Conservation (phyloP, 139 green algal genomes). For the Desmodesmus armatus region DNA sequence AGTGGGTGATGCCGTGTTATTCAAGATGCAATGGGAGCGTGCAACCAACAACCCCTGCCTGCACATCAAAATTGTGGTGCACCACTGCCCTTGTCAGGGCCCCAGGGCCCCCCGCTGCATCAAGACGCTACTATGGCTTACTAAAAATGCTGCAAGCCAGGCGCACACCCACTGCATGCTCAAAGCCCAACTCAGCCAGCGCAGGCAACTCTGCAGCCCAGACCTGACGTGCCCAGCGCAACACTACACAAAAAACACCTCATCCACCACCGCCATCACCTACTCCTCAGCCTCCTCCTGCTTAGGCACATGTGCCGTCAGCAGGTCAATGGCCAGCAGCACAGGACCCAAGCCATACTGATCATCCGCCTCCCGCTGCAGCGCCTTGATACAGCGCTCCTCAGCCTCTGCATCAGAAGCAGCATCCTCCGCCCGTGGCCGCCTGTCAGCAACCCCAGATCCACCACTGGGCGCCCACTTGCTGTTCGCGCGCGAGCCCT, state of each 20-base stretch:
- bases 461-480: background rate
- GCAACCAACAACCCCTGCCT: too few species aligned
- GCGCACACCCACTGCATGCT: too few species aligned
- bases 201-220: background rate
- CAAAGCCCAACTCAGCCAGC: background rate
- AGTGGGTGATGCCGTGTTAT: too few species aligned
- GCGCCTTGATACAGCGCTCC: background rate
- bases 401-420: background rate
- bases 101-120: too few species aligned
- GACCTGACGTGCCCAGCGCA: too few species aligned
- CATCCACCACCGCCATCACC: background rate
- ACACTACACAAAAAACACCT: background rate
- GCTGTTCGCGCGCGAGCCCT: background rate
- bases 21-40: too few species aligned
- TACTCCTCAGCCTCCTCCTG: background rate
- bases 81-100: too few species aligned
- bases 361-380: conserved; percentile 27
- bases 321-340: conserved; percentile 31
- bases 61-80: too few species aligned
- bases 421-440: background rate
- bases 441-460: background rate
- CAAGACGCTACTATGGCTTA: too few species aligned
- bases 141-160: too few species aligned
- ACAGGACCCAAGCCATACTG: background rate
- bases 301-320: conserved; percentile 28